These are phyloP conservation scores for Gigaspora rosea DNA, from an alignment of 192 early-diverging fungal species.

Conservation along the genomic window DNA sequence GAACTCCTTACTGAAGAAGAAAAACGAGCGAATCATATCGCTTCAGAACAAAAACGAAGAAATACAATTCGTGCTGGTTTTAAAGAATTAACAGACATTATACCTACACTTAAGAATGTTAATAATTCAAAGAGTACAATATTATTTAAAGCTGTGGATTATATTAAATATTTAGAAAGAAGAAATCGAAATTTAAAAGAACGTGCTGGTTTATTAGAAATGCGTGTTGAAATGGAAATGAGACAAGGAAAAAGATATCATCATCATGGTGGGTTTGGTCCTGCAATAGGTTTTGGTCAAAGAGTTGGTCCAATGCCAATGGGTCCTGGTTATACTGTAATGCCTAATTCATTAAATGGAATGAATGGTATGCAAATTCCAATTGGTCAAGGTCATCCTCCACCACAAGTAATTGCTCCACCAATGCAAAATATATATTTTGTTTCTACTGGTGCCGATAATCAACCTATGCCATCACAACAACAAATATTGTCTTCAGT, in stretches of 20 bases:
- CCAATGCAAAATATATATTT: constrained; percentile 24
- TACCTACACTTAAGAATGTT: constrained; percentile 76
- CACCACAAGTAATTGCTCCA: background rate
- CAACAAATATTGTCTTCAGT: background rate
- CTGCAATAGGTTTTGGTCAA: constrained; percentile 12
- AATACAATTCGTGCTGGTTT: constrained; percentile 80
- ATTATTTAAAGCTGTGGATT: constrained; percentile 67
- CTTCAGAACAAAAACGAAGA: constrained; percentile 73
- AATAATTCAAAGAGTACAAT: constrained; percentile 67
- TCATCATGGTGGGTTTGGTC: constrained; percentile 22
- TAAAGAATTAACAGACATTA: constrained; percentile 84
- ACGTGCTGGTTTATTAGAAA: constrained; percentile 40
- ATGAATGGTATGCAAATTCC: background rate
- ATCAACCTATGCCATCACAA: background rate
- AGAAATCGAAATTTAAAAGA: constrained; percentile 55
- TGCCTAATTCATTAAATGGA: background rate
- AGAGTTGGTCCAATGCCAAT: constrained; percentile 30
- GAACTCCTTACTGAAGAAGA: constrained; percentile 77
- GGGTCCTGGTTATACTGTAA: background rate
- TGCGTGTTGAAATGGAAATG: constrained; percentile 35
- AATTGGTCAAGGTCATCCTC: background rate
- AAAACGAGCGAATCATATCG: constrained; percentile 73
- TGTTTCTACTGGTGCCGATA: background rate
- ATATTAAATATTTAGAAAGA: constrained; percentile 61
- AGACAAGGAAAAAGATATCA: constrained; percentile 27